Evolutionary conservation across 139 green algal species (phyloP).

Genomic region (Chlorella sorokiniana): DNA sequence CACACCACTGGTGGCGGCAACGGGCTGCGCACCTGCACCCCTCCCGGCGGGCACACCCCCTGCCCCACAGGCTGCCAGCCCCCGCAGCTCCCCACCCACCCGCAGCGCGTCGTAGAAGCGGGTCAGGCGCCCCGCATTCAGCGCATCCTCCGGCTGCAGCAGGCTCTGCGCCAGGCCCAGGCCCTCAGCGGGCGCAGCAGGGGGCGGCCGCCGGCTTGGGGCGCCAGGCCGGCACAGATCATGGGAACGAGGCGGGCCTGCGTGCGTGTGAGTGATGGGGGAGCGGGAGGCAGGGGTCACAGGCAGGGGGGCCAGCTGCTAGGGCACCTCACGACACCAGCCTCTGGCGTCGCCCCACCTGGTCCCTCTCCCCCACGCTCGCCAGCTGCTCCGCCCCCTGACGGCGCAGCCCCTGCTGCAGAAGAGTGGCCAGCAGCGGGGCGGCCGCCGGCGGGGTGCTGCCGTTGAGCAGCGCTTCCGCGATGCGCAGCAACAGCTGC

Average conservation of each 20-base stretch:
- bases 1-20: no score
- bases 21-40: no score
- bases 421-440: conserved; percentile 16
- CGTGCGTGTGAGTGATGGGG: neutral
- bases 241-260: conserved; percentile 27
- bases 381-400: neutral
- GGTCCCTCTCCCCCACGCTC: neutral
- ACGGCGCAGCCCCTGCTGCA: conserved; percentile 26
- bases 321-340: no score
- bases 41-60: no score
- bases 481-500: conserved; percentile 44
- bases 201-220: neutral
- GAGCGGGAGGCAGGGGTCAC: neutral
- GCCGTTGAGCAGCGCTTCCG: conserved; percentile 43
- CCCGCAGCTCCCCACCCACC: neutral
- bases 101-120: conserved; percentile 31
- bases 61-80: no score
- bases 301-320: neutral
- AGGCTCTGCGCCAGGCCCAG: conserved; percentile 34
- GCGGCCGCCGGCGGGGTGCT: conserved; percentile 36
- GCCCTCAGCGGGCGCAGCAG: conserved; percentile 31
- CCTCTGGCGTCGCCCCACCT: neutral
- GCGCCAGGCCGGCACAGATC: conserved; percentile 28
- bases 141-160: conserved; percentile 39
- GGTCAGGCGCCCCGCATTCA: conserved; percentile 30